Percentiles rank a stretch among this genome's conserved stretches.
Evolutionary conservation across 768 basidiomycete species (phyloP).

Genomic region (Mycena maculata): DNA sequence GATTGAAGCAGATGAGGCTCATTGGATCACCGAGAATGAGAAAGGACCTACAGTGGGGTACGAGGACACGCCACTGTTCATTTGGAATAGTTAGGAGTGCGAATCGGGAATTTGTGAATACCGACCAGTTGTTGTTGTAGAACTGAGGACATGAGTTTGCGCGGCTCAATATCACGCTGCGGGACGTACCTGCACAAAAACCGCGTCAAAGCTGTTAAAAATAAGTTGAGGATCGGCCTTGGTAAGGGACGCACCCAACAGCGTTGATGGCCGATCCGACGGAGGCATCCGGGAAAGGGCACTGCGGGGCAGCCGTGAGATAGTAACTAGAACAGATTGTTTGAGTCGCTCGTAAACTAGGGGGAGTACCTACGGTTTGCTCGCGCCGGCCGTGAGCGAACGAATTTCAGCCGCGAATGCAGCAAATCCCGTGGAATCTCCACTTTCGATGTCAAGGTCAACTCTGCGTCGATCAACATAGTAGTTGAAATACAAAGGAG

Average conservation of each 20-base stretch:
- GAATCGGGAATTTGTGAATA: neutral
- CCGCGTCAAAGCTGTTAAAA: too few species aligned
- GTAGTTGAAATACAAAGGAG: neutral
- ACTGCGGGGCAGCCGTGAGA: slow-evolving; percentile 69
- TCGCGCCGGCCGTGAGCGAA: slow-evolving; percentile 57
- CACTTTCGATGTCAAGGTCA: slow-evolving; percentile 80
- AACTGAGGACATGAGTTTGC: slow-evolving; percentile 73
- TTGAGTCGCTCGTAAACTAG: neutral
- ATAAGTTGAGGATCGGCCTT: too few species aligned
- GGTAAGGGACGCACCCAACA: slow-evolving; percentile 74
- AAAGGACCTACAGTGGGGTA: too few species aligned
- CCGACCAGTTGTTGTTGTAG: slow-evolving; percentile 67
- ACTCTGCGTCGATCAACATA: slow-evolving; percentile 53
- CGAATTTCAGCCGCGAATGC: slow-evolving; percentile 66
- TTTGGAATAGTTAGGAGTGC: neutral
- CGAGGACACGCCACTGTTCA: slow-evolving; percentile 8
- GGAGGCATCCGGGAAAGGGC: slow-evolving; percentile 76
- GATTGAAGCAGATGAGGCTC: too few species aligned
- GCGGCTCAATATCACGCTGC: too few species aligned
- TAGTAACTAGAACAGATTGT: slow-evolving; percentile 59
- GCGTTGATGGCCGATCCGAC: slow-evolving; percentile 69
- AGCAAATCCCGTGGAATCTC: slow-evolving; percentile 60
- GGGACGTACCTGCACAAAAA: too few species aligned
- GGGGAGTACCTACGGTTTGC: slow-evolving; percentile 56
- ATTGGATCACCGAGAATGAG: too few species aligned